These are phyloP conservation scores for Didymosphaeria variabile DNA, from an alignment of 2,329 filamentous ascomycete species.

Conservation along the genomic window DNA sequence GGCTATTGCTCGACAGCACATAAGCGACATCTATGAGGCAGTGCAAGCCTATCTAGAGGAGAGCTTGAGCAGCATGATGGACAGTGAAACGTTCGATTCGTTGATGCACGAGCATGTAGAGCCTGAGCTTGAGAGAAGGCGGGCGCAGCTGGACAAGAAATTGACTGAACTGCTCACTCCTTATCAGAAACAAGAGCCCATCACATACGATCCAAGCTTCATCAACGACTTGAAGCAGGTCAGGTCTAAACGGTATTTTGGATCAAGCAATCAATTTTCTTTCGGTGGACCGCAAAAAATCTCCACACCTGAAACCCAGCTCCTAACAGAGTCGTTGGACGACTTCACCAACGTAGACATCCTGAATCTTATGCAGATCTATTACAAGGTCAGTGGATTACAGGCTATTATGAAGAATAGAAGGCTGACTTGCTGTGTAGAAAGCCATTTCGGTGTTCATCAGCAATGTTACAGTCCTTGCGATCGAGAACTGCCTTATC, in stretches of 20 bases:
- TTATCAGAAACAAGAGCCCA: conserved; percentile 29
- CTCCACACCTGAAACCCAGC: conserved; percentile 10
- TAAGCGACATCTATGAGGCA: conserved; percentile 25
- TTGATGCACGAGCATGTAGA: conserved; percentile 29
- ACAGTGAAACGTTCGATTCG: conserved; percentile 25
- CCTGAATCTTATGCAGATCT: conserved; percentile 36
- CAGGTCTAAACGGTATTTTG: conserved; percentile 22
- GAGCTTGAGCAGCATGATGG: conserved; percentile 25
- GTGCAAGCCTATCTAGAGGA: conserved; percentile 29
- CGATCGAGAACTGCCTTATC: conserved; percentile 37
- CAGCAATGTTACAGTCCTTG: conserved; percentile 37
- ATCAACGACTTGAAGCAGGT: conserved; percentile 25
- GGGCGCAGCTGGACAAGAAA: conserved; percentile 25
- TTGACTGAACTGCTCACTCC: conserved; percentile 34
- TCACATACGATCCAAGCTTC: conserved; percentile 37
- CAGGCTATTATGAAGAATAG: background rate
- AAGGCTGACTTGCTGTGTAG: conserved; percentile 27
- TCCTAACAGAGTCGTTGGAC: conserved; percentile 33
- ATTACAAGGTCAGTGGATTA: conserved; percentile 32
- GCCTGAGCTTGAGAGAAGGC: conserved; percentile 28
- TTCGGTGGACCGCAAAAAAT: background rate
- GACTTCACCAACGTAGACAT: conserved; percentile 37
- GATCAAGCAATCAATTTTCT: background rate
- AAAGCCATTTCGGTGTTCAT: conserved; percentile 36
- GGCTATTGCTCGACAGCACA: conserved; percentile 29